phyloP scores from a whole-genome alignment of 108 stramenopile species.

The Pseudonitzschia delicatissima region DNA sequence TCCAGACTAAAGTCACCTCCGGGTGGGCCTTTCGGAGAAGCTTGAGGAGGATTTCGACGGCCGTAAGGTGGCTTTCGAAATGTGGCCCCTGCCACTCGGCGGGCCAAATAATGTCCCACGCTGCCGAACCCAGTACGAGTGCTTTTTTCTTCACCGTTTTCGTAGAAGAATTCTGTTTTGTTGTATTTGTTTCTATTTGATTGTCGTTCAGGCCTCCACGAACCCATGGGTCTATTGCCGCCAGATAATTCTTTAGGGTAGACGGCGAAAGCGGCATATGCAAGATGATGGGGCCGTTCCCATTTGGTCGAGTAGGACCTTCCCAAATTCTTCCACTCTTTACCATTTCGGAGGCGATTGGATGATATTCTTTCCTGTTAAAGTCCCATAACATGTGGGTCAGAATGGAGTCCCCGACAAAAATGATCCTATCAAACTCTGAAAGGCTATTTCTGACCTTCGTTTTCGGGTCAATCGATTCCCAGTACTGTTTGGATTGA shows the following conservation, averaged over 20 bases:
- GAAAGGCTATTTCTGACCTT: neutral
- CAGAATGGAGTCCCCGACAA: neutral
- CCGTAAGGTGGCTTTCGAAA: neutral
- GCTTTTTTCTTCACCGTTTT: neutral
- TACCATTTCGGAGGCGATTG: neutral
- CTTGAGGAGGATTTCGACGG: neutral
- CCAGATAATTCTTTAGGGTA: neutral
- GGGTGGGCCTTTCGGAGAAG: neutral
- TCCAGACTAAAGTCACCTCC: neutral
- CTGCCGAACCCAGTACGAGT: neutral
- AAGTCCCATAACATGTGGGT: neutral
- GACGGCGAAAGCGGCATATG: neutral
- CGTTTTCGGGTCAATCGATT: neutral
- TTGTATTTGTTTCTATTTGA: neutral
- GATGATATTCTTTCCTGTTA: neutral
- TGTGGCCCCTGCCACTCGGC: slow-evolving; percentile 8
- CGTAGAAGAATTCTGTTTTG: neutral
- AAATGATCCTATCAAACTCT: neutral
- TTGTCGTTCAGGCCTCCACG: neutral
- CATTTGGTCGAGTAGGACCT: neutral
- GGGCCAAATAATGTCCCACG: slow-evolving; percentile 10
- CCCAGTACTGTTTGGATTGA: neutral
- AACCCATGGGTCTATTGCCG: neutral
- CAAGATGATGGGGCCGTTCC: neutral
- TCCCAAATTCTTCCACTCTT: neutral